Base-by-base conservation (phyloP, 2,329 filamentous ascomycete genomes). In the Clonostachys byssicola region DNA sequence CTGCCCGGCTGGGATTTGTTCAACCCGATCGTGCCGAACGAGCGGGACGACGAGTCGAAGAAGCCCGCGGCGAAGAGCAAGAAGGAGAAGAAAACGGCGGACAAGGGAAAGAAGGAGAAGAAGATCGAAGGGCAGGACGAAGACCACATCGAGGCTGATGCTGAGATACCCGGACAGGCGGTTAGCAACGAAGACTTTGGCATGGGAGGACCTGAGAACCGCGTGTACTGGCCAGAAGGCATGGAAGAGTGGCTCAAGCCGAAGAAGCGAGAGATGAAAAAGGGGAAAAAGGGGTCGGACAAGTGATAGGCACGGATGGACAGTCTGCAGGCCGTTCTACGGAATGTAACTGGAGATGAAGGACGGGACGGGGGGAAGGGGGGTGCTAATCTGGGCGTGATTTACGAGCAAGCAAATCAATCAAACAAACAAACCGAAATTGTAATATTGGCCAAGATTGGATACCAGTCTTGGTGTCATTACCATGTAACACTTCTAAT, bases 201-300 rank as follows among this genome's bases (percentile, higher is more conserved):
- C 3, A 96, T 96, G 92, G 92, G 92, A 38, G 92, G 92, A 0
- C 81, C 85, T 0, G 77, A 92, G 23, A 75, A 83, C 43, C 75
- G 92, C 40, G 92, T 96, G 0, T 96, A 95, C 62, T 96, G 92
- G 92, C 92, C 91, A 0, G 75, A 82, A 2, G 89, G 89, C 0
- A 90, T 91, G 83, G 92, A 96, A 62, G 88, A 95, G 51, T 96
- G 91, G 90, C 70, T 96, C 18, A 77, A 85, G 47, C 90, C 91
- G 0, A 85, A 80, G 65, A 96, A 95, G 70, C 78, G 83, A 48
- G 78, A 85, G 52, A 63, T 81, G 62, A 85, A 68, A 63, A 85
- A 68, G 66, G 77, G 66, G 54, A 71, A 64, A 47, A 63, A 55
- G 43, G 63, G 66, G 51, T 63, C 65, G 49, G 54, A 63, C 23